phyloP scores from a whole-genome alignment of 768 basidiomycete genomes.

The Kwoniella sp. region DNA sequence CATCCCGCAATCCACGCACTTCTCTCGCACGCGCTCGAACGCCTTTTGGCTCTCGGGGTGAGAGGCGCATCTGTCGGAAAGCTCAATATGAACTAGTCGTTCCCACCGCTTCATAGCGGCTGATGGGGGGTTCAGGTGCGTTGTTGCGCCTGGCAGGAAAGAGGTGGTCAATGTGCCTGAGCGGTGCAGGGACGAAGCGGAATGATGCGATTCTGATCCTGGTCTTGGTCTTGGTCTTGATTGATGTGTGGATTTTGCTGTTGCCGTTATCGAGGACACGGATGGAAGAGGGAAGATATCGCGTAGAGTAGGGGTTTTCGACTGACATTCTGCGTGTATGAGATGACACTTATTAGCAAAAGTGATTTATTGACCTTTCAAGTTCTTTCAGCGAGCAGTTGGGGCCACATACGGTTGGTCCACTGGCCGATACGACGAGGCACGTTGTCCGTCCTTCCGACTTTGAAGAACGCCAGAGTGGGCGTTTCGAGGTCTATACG shows the following conservation, averaged over 20 bases:
- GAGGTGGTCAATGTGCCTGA: constrained; percentile 18
- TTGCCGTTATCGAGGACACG: neutral
- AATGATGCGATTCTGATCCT: too few species aligned
- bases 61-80: constrained; percentile 39
- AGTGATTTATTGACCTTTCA: too few species aligned
- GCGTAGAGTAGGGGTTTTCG: constrained; percentile 49
- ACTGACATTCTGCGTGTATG: constrained; percentile 39
- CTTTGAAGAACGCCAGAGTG: constrained; percentile 46
- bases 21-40: constrained; percentile 25
- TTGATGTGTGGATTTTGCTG: constrained; percentile 11
- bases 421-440: constrained; percentile 52
- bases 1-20: constrained; percentile 48
- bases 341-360: neutral
- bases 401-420: constrained; percentile 47
- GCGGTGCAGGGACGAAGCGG: constrained; percentile 9
- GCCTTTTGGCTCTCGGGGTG: constrained; percentile 10
- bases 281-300: constrained; percentile 51
- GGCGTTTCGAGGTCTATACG: constrained; percentile 48
- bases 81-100: constrained; percentile 52
- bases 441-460: constrained; percentile 55
- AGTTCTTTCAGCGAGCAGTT: too few species aligned
- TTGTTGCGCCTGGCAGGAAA: constrained; percentile 41
- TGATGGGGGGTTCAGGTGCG: constrained; percentile 11
- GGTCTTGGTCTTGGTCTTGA: neutral
- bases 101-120: constrained; percentile 49